These are phyloP conservation scores for Puccinellia tenuiflora DNA, from an alignment of 176 grass and related monocot genomes.

Conservation along the genomic window DNA sequence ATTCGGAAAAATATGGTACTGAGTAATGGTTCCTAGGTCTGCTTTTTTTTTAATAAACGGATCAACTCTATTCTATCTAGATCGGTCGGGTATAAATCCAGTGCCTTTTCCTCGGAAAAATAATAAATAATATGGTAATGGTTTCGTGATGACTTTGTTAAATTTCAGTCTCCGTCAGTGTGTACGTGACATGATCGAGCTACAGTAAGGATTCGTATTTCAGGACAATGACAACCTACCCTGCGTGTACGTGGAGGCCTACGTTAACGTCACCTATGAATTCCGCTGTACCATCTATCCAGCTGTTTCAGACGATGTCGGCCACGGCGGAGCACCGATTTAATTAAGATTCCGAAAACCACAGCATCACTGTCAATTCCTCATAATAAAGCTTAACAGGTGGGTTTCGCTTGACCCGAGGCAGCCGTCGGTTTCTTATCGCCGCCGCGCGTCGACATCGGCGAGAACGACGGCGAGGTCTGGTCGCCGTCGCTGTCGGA, in stretches of 20 bases:
- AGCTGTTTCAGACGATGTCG: not conserved
- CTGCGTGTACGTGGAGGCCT: not conserved
- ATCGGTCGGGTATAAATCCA: too few relatives aligned
- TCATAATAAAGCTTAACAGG: not conserved
- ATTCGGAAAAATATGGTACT: too few relatives aligned
- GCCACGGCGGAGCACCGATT: not conserved
- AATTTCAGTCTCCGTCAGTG: too few relatives aligned
- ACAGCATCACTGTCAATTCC: not conserved
- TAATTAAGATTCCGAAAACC: not conserved
- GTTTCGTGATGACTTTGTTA: too few relatives aligned
- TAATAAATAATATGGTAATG: too few relatives aligned
- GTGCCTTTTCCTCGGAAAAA: too few relatives aligned
- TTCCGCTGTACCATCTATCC: not conserved
- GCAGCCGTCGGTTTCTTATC: slow-evolving; percentile 13
- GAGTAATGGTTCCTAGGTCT: too few relatives aligned
- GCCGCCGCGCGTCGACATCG: not conserved
- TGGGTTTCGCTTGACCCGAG: not conserved
- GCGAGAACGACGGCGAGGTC: not conserved
- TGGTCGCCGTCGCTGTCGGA: not conserved
- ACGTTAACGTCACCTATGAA: not conserved
- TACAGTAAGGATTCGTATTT: not conserved
- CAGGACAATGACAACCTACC: not conserved
- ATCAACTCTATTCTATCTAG: too few relatives aligned
- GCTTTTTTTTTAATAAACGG: too few relatives aligned
- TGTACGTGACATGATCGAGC: too few relatives aligned